Evolutionary conservation across 257 asterid species (phyloP).

Genomic region (Gentiana macrophylla): DNA sequence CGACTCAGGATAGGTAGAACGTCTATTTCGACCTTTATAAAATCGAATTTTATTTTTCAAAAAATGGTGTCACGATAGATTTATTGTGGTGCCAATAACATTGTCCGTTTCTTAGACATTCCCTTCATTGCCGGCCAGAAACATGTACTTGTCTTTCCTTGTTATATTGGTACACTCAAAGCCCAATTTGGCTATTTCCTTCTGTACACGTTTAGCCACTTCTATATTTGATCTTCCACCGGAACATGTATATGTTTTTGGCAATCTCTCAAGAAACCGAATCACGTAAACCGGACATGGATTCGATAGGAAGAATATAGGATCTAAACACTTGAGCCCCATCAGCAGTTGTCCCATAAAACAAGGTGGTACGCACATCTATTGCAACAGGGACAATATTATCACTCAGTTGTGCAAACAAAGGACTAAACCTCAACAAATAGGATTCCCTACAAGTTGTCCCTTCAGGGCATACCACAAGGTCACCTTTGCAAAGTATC

Average conservation of each 20-base stretch:
- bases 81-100: no score
- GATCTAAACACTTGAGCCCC: slow-evolving; percentile 24
- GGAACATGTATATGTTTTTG: not conserved
- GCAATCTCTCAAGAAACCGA: slow-evolving; percentile 12
- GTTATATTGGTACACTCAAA: no score
- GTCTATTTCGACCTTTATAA: no score
- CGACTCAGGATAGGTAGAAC: no score
- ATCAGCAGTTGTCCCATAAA: slow-evolving; percentile 29
- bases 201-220: slow-evolving; percentile 22
- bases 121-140: slow-evolving; percentile 29
- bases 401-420: slow-evolving; percentile 7
- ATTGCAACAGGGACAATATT: slow-evolving; percentile 21
- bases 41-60: no score
- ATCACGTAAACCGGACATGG: not conserved
- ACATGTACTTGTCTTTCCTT: no score
- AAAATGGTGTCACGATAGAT: no score
- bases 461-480: no score
- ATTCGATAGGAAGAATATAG: not conserved
- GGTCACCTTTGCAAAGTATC: slow-evolving; percentile 1
- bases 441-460: not conserved
- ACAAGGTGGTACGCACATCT: slow-evolving; percentile 18
- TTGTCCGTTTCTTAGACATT: slow-evolving; percentile 5
- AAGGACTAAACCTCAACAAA: slow-evolving; percentile 27
- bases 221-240: slow-evolving; percentile 19
- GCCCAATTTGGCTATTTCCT: no score